Percentiles rank a stretch among this genome's conserved stretches.
Conservation (phyloP, 148 eudicot species). For the Linanthus parryae region DNA sequence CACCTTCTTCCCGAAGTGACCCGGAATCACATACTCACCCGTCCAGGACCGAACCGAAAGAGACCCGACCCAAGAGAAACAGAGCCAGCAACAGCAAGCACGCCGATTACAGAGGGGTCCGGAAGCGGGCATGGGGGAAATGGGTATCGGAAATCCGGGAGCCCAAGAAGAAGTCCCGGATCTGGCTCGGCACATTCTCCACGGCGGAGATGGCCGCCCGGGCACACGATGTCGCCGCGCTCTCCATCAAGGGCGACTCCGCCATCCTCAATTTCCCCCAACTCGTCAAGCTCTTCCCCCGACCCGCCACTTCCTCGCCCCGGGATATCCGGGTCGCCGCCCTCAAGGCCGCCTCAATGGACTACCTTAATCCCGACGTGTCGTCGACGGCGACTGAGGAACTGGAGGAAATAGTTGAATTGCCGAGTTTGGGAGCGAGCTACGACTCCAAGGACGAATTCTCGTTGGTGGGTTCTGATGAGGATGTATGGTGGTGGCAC, state of each 20-base stretch:
- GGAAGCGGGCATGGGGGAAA: slow-evolving; percentile 11
- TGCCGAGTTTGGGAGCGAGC: too few species aligned
- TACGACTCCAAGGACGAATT: too few species aligned
- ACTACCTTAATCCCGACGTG: too few species aligned
- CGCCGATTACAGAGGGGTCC: slow-evolving; percentile 2
- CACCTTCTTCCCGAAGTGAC: too few species aligned
- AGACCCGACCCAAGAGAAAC: too few species aligned
- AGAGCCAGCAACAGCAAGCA: slow-evolving; percentile 1
- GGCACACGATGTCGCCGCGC: slow-evolving; percentile 11
- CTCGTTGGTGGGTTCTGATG: too few species aligned
- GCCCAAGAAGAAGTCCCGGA: slow-evolving; percentile 13
- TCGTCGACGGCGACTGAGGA: too few species aligned
- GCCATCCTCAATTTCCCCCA: slow-evolving; percentile 13
- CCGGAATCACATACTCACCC: too few species aligned
- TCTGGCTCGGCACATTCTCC: slow-evolving; percentile 13
- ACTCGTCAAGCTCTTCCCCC: background rate
- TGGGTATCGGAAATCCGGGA: slow-evolving; percentile 18
- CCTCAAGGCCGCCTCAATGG: slow-evolving; percentile 10
- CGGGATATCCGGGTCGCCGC: slow-evolving; percentile 10
- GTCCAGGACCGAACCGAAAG: too few species aligned
- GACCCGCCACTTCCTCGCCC: slow-evolving; percentile 6
- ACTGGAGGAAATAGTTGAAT: too few species aligned
- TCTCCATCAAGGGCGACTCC: slow-evolving; percentile 12
- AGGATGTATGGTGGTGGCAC: too few species aligned
- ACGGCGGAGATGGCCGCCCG: slow-evolving; percentile 14